A percentile compares a stretch with the other conserved stretches of the same genome.
phyloP scores from a whole-genome alignment of 257 asterid genomes.

The Solanum pimpinellifolium region DNA sequence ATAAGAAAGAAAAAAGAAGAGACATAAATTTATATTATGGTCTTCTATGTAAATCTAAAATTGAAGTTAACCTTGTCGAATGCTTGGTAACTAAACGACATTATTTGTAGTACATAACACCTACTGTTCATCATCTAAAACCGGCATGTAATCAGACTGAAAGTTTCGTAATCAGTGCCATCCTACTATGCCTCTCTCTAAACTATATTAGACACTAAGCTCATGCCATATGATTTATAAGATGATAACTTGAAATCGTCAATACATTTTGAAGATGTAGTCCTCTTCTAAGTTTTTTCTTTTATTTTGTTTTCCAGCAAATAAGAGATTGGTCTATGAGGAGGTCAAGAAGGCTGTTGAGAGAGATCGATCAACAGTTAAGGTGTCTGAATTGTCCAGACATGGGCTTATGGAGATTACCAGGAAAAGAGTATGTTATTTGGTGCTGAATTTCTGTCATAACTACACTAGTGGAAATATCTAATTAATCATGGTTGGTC shows the following conservation, averaged over 20 bases:
- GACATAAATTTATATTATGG: background rate
- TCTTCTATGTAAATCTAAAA: background rate
- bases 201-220: background rate
- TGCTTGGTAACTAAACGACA: background rate
- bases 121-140: background rate
- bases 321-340: constrained; percentile 82
- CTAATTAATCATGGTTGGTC: background rate
- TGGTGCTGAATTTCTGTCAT: background rate
- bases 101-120: background rate
- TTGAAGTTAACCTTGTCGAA: background rate
- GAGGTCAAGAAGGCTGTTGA: constrained; percentile 79
- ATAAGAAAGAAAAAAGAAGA: background rate
- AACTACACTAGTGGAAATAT: background rate
- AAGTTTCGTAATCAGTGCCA: background rate
- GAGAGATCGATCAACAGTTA: constrained; percentile 84
- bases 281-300: background rate
- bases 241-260: background rate
- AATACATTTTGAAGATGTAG: background rate
- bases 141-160: background rate
- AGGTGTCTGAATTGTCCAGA: constrained; percentile 80
- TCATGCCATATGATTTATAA: background rate
- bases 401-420: constrained; percentile 99
- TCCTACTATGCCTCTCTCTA: background rate
- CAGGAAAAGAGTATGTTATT: constrained; percentile 68
- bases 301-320: constrained; percentile 40